Evolutionary conservation across 805 yeast genomes (phyloP).

Genomic region (Wickerhamomyces rabaulensis): DNA sequence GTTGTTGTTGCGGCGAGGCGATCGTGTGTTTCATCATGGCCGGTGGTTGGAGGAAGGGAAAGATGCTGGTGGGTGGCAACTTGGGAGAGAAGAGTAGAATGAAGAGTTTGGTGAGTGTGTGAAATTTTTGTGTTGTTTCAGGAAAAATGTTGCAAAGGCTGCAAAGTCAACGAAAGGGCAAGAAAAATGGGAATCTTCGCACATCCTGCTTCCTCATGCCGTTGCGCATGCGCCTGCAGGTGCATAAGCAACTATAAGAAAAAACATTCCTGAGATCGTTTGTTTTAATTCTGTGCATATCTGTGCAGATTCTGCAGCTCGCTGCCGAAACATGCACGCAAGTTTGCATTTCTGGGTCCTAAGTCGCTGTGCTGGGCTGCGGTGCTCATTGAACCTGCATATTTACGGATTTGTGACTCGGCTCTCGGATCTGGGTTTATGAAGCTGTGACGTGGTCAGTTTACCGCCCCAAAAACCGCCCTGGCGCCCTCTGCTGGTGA

Average conservation of each 20-base stretch:
- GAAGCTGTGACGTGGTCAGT: background rate
- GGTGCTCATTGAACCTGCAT: background rate
- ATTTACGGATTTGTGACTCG: background rate
- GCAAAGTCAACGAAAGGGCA: background rate
- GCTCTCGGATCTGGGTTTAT: background rate
- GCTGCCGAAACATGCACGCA: no score
- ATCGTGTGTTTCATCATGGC: slow-evolving; percentile 18
- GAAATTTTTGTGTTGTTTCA: background rate
- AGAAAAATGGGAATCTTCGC: background rate
- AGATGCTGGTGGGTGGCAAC: no score
- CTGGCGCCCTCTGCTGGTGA: no score
- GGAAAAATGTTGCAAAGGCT: background rate
- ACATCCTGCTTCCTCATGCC: background rate
- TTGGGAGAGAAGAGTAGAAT: background rate
- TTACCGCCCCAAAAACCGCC: no score
- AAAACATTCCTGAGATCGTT: background rate
- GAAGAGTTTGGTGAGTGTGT: background rate
- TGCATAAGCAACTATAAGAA: background rate
- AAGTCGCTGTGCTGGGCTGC: no score
- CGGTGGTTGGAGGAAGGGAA: background rate
- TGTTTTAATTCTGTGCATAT: background rate
- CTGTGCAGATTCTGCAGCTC: no score
- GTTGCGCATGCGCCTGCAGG: background rate
- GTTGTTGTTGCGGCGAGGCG: slow-evolving; percentile 11
- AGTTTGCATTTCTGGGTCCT: no score